Evolutionary conservation across 2,329 filamentous ascomycete genomes (phyloP).

Genomic region (Podosphaera leucotricha): DNA sequence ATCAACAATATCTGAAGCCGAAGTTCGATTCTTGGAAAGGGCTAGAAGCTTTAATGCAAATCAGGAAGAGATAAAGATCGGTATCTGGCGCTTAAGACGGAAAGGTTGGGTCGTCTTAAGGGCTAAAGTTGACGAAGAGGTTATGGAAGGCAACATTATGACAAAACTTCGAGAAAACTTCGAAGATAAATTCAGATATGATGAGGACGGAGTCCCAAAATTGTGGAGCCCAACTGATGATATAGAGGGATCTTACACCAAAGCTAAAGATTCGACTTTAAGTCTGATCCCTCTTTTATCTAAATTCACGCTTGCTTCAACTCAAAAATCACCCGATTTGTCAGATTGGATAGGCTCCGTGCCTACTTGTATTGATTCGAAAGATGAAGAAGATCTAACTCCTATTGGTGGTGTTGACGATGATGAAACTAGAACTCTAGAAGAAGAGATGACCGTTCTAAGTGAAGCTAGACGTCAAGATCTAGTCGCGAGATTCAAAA

Average conservation of each 20-base stretch:
- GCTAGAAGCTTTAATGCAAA: conserved; percentile 88
- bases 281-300: conserved; percentile 75
- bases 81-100: conserved; percentile 72
- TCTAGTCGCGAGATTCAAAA: conserved; percentile 86
- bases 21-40: conserved; percentile 62
- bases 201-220: conserved; percentile 76
- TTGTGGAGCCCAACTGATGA: conserved; percentile 96
- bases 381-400: conserved; percentile 71
- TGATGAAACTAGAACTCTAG: conserved; percentile 77
- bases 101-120: conserved; percentile 88
- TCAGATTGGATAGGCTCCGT: conserved; percentile 61
- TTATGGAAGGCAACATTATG: conserved; percentile 90
- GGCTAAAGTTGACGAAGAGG: conserved; percentile 84
- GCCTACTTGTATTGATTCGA: conserved; percentile 47
- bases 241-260: conserved; percentile 87
- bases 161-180: conserved; percentile 95
- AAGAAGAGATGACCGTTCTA: conserved; percentile 92
- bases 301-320: conserved; percentile 55
- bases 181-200: conserved; percentile 97
- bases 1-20: conserved; percentile 62
- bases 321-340: conserved; percentile 57
- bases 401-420: conserved; percentile 90
- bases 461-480: conserved; percentile 78
- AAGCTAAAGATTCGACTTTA: conserved; percentile 75
- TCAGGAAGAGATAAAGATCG: conserved; percentile 72